Evolutionary conservation across 352 stramenopile genomes (phyloP).

Genomic region (Pythium rhizo-oryzae): DNA sequence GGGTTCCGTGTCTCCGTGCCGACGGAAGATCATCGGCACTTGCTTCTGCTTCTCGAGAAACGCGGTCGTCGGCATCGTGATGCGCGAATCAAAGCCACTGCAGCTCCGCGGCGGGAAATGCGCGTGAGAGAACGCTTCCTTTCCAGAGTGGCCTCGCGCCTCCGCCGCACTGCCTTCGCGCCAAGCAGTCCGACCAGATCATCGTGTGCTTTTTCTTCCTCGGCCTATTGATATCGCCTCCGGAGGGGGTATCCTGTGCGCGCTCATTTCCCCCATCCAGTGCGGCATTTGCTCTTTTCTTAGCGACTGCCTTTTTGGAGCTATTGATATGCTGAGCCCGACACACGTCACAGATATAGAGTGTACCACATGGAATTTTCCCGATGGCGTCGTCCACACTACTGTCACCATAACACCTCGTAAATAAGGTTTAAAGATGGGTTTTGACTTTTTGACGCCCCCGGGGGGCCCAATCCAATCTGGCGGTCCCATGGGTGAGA

Average conservation of each 20-base stretch:
- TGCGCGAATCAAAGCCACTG: not conserved
- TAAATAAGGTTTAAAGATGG: slow-evolving; percentile 3
- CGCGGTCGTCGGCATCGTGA: slow-evolving; percentile 55
- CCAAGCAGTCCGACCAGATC: too few species aligned
- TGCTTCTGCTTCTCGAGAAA: slow-evolving; percentile 73
- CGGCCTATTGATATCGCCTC: slow-evolving; percentile 5
- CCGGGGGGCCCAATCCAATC: slow-evolving; percentile 1
- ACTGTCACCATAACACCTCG: slow-evolving; percentile 3
- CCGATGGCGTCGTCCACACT: slow-evolving; percentile 13
- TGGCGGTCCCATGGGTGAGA: not conserved
- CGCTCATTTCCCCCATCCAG: too few species aligned
- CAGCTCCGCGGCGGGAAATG: not conserved
- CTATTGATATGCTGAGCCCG: slow-evolving; percentile 14
- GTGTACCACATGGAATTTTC: slow-evolving; percentile 11
- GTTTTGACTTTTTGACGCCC: slow-evolving; percentile 7
- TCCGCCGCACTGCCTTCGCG: not conserved
- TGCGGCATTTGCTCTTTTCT: not conserved
- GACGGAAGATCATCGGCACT: slow-evolving; percentile 83
- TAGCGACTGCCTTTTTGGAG: not conserved
- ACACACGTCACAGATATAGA: slow-evolving; percentile 5
- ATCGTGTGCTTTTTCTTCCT: not conserved
- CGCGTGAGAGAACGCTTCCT: not conserved
- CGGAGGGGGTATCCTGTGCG: not conserved
- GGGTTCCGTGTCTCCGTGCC: slow-evolving; percentile 72
- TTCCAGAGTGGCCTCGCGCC: slow-evolving; percentile 1